Conservation (phyloP, 257 asterid species). For the Lavandula angustifolia region DNA sequence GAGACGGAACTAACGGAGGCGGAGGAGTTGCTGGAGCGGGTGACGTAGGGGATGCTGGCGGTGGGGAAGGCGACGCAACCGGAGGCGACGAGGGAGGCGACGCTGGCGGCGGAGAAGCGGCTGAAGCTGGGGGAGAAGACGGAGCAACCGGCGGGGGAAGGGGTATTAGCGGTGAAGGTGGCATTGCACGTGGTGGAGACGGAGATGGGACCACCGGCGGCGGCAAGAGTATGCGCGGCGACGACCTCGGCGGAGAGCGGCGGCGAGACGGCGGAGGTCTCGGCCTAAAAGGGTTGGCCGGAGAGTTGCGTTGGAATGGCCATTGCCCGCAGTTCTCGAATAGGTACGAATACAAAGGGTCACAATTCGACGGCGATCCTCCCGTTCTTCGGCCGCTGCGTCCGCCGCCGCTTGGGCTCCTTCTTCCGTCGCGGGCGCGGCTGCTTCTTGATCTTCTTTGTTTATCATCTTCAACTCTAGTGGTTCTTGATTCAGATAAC, state of each 20-base stretch:
- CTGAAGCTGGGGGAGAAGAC: constrained; percentile 30
- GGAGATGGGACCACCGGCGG: too few relatives aligned
- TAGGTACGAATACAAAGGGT: constrained; percentile 44
- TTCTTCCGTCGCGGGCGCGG: constrained; percentile 7
- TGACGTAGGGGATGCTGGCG: constrained; percentile 32
- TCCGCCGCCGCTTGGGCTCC: constrained; percentile 25
- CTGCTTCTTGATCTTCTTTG: constrained; percentile 32
- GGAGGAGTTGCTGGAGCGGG: constrained; percentile 31
- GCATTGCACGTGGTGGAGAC: too few relatives aligned
- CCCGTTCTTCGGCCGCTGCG: constrained; percentile 37
- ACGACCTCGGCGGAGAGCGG: constrained; percentile 39
- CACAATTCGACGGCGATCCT: constrained; percentile 44
- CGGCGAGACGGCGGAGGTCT: constrained; percentile 39
- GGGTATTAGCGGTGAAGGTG: too few relatives aligned
- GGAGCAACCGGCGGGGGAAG: constrained; percentile 40
- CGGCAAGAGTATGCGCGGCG: constrained; percentile 40
- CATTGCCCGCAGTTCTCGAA: constrained; percentile 54
- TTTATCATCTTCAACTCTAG: constrained; percentile 35
- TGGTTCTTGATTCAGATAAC: constrained; percentile 38
- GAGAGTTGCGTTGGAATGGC: constrained; percentile 46
- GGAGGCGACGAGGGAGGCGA: constrained; percentile 18
- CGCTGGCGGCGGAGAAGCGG: constrained; percentile 36
- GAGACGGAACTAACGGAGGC: constrained; percentile 21
- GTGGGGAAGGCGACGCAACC: constrained; percentile 21
- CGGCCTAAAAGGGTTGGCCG: constrained; percentile 46